phyloP scores from a whole-genome alignment of 306 rosid genomes.

The Cicer bijugum region DNA sequence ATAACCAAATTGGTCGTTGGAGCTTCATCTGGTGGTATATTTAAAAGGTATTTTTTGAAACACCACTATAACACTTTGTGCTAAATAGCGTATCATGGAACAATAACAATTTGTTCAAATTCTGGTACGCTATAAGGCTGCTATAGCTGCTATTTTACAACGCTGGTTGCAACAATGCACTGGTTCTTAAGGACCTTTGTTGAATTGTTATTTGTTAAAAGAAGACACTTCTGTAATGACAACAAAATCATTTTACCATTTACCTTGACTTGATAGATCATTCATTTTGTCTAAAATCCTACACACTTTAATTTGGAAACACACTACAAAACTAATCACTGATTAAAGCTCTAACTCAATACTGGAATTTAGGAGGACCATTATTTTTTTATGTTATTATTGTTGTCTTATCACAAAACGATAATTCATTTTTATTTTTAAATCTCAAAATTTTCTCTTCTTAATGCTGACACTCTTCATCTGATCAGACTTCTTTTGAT shows the following conservation, averaged over 20 bases:
- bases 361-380: background rate
- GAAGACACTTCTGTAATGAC: constrained; percentile 2
- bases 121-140: too few relatives aligned
- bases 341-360: too few relatives aligned
- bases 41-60: constrained; percentile 66
- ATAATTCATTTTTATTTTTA: background rate
- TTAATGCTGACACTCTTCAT: constrained; percentile 28
- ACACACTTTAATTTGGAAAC: background rate
- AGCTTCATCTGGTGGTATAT: constrained; percentile 73
- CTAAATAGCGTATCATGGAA: too few relatives aligned
- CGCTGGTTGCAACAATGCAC: background rate
- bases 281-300: constrained; percentile 11
- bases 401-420: background rate
- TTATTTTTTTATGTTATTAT: background rate
- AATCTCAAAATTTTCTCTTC: background rate
- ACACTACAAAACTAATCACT: background rate
- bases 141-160: background rate
- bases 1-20: constrained; percentile 77
- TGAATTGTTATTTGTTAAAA: constrained; percentile 9
- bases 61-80: background rate
- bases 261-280: background rate
- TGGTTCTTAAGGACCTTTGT: constrained; percentile 5
- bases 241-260: constrained; percentile 25
- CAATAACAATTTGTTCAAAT: too few relatives aligned
- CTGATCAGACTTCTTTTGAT: constrained; percentile 23